These are phyloP conservation scores for Casuarina glauca DNA, from an alignment of 306 rosid genomes.

Conservation along the genomic window DNA sequence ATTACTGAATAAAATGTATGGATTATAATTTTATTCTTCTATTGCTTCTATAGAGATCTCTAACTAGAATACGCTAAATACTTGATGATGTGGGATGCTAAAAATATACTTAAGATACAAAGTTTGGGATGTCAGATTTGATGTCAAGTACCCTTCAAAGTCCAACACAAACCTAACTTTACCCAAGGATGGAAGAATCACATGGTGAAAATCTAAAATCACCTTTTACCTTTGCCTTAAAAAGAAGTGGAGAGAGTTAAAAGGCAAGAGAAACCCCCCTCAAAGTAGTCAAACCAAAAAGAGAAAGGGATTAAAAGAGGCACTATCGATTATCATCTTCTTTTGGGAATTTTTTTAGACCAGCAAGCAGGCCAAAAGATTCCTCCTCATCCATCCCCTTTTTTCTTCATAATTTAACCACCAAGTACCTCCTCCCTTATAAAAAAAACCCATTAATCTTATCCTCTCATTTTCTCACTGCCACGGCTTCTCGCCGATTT, in stretches of 20 bases:
- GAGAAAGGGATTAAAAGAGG: not conserved
- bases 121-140: too few relatives aligned
- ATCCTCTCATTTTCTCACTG: conserved; percentile 35
- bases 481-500: conserved; percentile 10
- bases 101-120: too few relatives aligned
- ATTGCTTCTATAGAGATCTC: too few relatives aligned
- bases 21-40: too few relatives aligned
- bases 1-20: too few relatives aligned
- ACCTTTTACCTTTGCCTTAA: not conserved
- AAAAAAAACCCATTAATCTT: conserved; percentile 7
- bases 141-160: too few relatives aligned
- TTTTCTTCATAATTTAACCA: conserved; percentile 14
- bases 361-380: conserved; percentile 9
- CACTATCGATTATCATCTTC: too few relatives aligned
- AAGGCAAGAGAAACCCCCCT: too few relatives aligned
- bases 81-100: too few relatives aligned
- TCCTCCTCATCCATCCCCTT: conserved; percentile 15
- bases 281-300: not conserved
- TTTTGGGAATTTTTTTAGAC: not conserved
- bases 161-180: too few relatives aligned
- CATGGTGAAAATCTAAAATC: not conserved
- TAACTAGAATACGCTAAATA: too few relatives aligned
- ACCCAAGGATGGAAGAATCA: not conserved
- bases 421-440: not conserved
- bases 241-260: not conserved